phyloP scores from a whole-genome alignment of 2,329 filamentous ascomycete species.

The Mollisia scopiformis region DNA sequence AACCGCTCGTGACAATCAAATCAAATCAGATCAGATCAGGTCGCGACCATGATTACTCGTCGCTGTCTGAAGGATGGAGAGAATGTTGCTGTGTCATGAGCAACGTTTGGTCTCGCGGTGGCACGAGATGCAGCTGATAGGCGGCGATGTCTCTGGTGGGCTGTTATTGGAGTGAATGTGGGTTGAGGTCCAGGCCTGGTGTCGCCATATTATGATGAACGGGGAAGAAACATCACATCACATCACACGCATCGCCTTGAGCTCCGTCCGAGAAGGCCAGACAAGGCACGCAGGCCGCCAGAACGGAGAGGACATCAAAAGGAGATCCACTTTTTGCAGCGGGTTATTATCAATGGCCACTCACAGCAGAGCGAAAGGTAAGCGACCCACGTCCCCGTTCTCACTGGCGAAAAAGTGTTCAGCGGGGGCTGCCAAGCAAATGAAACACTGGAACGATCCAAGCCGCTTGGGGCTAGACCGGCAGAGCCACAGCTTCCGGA shows the following conservation, averaged over 20 bases:
- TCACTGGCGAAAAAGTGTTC: background rate
- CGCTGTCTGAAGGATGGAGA: too few relatives aligned
- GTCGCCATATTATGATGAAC: conserved; percentile 7
- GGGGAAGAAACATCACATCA: too few relatives aligned
- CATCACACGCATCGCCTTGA: too few relatives aligned
- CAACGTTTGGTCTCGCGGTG: background rate
- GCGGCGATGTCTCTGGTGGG: background rate
- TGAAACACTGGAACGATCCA: conserved; percentile 1
- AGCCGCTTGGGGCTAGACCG: background rate
- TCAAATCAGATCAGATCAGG: background rate
- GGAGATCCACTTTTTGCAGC: too few relatives aligned
- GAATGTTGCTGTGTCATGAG: too few relatives aligned
- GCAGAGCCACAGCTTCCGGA: background rate
- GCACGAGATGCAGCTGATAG: background rate
- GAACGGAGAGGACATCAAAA: too few relatives aligned
- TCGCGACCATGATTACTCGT: background rate
- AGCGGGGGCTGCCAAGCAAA: conserved; percentile 1
- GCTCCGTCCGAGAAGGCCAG: too few relatives aligned
- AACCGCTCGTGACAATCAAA: background rate
- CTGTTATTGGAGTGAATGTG: background rate
- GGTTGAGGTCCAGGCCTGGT: conserved; percentile 1
- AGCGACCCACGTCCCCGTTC: background rate
- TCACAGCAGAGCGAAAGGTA: background rate
- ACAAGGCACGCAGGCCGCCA: too few relatives aligned
- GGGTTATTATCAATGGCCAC: conserved; percentile 3